Percentiles rank a stretch among this genome's conserved stretches.
Conservation (phyloP, 208 protist genomes). For the Tetramitus jugosus region DNA sequence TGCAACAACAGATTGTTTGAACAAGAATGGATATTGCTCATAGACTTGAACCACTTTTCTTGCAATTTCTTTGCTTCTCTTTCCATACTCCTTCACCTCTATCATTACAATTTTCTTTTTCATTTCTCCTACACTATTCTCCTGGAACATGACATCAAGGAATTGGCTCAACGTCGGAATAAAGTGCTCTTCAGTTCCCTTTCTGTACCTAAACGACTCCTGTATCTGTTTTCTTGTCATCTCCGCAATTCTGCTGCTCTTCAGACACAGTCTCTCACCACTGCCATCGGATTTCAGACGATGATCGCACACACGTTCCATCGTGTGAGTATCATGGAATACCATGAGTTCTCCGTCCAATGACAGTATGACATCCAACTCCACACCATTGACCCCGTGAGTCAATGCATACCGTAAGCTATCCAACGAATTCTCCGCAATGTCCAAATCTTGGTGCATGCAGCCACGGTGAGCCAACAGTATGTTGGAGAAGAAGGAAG, state of each 20-base stretch:
- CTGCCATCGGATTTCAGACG: neutral
- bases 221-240: constrained; percentile 57
- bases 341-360: constrained; percentile 67
- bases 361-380: constrained; percentile 66
- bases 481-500: neutral
- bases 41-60: constrained; percentile 67
- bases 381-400: constrained; percentile 58
- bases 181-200: constrained; percentile 54
- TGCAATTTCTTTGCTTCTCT: constrained; percentile 47
- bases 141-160: constrained; percentile 61
- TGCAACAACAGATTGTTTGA: constrained; percentile 66
- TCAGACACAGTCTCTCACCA: constrained; percentile 28
- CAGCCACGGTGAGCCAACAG: constrained; percentile 69
- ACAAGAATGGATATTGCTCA: constrained; percentile 67
- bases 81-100: constrained; percentile 68
- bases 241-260: no score
- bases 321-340: constrained; percentile 61
- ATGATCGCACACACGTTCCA: constrained; percentile 19
- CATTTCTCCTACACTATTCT: no score
- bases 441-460: constrained; percentile 40
- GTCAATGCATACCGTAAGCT: constrained; percentile 66
- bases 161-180: constrained; percentile 69
- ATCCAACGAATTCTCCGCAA: constrained; percentile 69
- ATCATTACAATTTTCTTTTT: constrained; percentile 57
- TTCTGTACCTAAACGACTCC: constrained; percentile 56